Base-by-base conservation (phyloP, 371 early-diverging fungal genomes). In the Apophysomyces elegans region DNA sequence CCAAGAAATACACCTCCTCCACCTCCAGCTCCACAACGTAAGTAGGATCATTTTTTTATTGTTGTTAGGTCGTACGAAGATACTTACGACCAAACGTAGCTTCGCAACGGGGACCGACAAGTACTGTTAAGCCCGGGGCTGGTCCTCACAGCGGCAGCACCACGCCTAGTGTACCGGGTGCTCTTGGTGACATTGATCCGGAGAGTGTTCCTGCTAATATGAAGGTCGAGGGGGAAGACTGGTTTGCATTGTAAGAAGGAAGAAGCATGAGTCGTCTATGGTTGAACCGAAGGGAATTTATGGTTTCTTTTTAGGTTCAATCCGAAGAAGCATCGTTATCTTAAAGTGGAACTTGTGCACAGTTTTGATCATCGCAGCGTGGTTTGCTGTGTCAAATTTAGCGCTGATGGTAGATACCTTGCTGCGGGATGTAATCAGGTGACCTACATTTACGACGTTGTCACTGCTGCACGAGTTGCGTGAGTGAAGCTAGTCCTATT, bases 321-420 rank as follows among this genome's bases (percentile, higher is more conserved):
- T 63, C 90, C 91, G 4, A 92, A 90, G 73, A 75, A 88, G 7
- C 84, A 84, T 38, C 85, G 90, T 50, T 81, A 75, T 63, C 79
- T 96, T 56, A 88, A 91, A 67, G 93, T 97, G 2, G 94, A 95
- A 66, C 77, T 95, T 63, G 81, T 93, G 35, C 92, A 95, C 69
- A 92, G 89, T 7, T 77, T 97, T 64, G 95, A 96, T 36, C 98
- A 97, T 76, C 45, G 64, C 11, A 90, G 91, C 69, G 99, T 99
- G 14, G 99, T 98, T 6, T 99, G 99, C 79, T 99, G 97, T 76
- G 97, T 98, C 58, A 91, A 92, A 63, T 99, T 97, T 69, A 96
- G 96, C 66, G 81, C 87, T 14, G 96, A 97, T 72, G 98, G 98
- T 56, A 89, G 91, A 66, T 91, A 87, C 64, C 84, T 99, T 45